Percentiles rank a stretch among this genome's conserved stretches.
phyloP scores from a whole-genome alignment of 2,329 filamentous ascomycete species.

The Trichoderma koningii region DNA sequence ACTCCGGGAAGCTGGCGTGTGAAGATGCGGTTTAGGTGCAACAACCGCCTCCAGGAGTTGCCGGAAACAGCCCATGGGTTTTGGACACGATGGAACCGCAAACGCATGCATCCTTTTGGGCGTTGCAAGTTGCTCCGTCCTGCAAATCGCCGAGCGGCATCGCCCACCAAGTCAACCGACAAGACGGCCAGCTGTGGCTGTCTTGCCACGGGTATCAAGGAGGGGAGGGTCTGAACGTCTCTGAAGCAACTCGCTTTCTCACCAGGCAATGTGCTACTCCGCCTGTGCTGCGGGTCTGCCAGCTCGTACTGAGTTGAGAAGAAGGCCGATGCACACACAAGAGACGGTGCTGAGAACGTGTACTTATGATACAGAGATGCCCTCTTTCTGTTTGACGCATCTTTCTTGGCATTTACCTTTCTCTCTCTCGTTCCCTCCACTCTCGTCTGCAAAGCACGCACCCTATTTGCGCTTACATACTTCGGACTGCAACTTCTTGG shows the following conservation, averaged over 20 bases:
- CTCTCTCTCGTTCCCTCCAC: not conserved
- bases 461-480: not conserved
- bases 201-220: conserved; percentile 35
- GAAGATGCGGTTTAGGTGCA: not conserved
- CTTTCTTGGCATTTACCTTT: not conserved
- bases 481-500: not conserved
- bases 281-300: conserved; percentile 29
- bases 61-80: conserved; percentile 8
- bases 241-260: conserved; percentile 28
- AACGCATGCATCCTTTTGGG: conserved; percentile 14
- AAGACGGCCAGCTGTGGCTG: not conserved
- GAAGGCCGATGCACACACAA: conserved; percentile 34
- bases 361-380: no score
- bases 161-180: conserved; percentile 8
- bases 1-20: not conserved
- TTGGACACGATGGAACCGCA: conserved; percentile 15
- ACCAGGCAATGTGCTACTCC: conserved; percentile 27
- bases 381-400: conserved; percentile 6
- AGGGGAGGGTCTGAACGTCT: conserved; percentile 33
- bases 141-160: conserved; percentile 40
- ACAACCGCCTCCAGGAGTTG: not conserved
- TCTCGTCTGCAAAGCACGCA: not conserved
- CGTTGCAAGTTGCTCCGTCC: conserved; percentile 23
- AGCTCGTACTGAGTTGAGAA: conserved; percentile 26
- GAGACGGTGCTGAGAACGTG: no score